A percentile compares a stretch with the other conserved stretches of the same genome.
phyloP scores from a whole-genome alignment of 192 early-diverging fungal genomes.

The Gonapodya prolifera region DNA sequence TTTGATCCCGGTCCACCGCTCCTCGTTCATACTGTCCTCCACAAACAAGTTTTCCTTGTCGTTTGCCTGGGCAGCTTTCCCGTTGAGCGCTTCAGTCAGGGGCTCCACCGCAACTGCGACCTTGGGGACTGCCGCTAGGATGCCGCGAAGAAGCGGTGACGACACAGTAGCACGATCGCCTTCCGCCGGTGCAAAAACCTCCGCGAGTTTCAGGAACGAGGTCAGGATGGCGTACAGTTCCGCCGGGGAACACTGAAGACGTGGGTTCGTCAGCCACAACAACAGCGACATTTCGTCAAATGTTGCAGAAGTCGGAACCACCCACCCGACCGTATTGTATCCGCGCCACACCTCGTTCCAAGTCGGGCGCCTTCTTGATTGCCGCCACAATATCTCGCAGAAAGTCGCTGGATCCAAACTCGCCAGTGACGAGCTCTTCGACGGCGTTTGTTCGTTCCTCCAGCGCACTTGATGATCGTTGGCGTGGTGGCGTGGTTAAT shows the following conservation, averaged over 20 bases:
- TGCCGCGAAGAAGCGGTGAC: slow-evolving; percentile 18
- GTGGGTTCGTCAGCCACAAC: too few species aligned
- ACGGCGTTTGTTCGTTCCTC: background rate
- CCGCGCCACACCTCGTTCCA: slow-evolving; percentile 50
- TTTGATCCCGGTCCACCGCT: background rate
- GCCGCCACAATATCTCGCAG: background rate
- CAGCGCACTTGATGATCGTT: background rate
- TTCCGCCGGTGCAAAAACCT: slow-evolving; percentile 7
- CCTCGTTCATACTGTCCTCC: slow-evolving; percentile 10
- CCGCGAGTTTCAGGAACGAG: slow-evolving; percentile 27
- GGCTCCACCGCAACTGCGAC: slow-evolving; percentile 18
- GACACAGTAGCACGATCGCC: slow-evolving; percentile 10
- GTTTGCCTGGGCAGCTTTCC: slow-evolving; percentile 26
- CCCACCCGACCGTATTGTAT: slow-evolving; percentile 48
- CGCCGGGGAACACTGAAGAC: slow-evolving; percentile 34
- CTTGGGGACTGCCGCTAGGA: slow-evolving; percentile 22
- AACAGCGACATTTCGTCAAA: background rate
- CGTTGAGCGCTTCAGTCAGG: slow-evolving; percentile 29
- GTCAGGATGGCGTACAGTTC: slow-evolving; percentile 40
- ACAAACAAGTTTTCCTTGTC: slow-evolving; percentile 46
- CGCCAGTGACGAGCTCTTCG: background rate
- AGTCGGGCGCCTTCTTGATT: slow-evolving; percentile 28
- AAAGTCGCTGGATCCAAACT: background rate
- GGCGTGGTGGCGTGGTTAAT: too few species aligned
- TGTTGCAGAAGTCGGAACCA: background rate